Evolutionary conservation across 768 basidiomycete species (phyloP), one percentile per base, ranked within the genome.

Genomic region (Suillus placidus): DNA sequence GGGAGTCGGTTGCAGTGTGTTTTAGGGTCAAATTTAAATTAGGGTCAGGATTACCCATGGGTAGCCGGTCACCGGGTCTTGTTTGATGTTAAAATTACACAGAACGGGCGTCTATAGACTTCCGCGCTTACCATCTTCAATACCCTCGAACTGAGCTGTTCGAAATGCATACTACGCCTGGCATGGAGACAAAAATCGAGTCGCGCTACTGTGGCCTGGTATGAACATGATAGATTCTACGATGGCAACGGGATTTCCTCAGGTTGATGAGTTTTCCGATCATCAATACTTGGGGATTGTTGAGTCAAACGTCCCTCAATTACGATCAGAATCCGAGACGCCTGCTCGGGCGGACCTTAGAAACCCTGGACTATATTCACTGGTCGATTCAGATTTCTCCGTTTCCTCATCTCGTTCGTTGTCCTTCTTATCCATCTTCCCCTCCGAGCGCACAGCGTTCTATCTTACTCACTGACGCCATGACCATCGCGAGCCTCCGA

Each of bases 401-500:
- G 18, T 26, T 60, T 58, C 13, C n/a, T 49, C 20, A 60, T n/a
- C 54, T 20, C 49, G 5, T 2, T 37, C 14, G 5, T 34, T 16
- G 30, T 34, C 23, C 30, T 26, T n/a, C 32, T 35, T 32, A 16
- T 34, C 12, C 32, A 26, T 49, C 32, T 60, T 20, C 43, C 20
- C 38, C 18, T 9, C 12, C n/a, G 55, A 58, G 16, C 13, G 9
- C 20, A 30, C 32, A 62, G 32, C 7, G 16, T 62, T 16, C 49
- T 32, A 23, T 60, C 30, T 35, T 34, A 23, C 20, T 62, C 51
- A 16, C 23, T 38, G 32, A 23, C 57, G 12, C 40, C 18, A 63
- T 63, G 62, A 32, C 62, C 16, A 58, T 62, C 55, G 37, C 37
- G 20, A 60, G 26, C 42, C 66, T 66, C 43, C 64, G 57, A 20